Percentiles rank a stretch among this genome's conserved stretches.
Evolutionary conservation across 352 stramenopile genomes (phyloP).

Genomic region (Thraustochytrium sp.): DNA sequence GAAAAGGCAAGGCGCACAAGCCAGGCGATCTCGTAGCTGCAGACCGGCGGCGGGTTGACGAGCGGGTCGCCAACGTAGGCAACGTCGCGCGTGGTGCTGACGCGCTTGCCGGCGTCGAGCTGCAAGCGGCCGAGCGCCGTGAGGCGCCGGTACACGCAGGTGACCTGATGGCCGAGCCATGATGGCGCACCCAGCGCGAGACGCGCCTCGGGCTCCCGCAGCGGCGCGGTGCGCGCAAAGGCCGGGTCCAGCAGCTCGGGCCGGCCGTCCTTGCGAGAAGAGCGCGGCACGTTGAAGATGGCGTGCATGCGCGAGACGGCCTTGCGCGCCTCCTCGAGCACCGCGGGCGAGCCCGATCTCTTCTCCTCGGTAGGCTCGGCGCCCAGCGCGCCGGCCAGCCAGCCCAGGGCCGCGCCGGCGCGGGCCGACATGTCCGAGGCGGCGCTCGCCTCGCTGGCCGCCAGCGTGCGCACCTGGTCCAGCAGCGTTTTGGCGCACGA

Average conservation of each 20-base stretch:
- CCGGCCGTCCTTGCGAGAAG: neutral
- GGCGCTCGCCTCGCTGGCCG: neutral
- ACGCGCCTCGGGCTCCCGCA: neutral
- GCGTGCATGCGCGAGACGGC: neutral
- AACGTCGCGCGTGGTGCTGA: neutral
- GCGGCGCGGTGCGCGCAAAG: neutral
- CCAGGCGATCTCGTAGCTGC: slow-evolving; percentile 24
- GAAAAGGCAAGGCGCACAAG: slow-evolving; percentile 15
- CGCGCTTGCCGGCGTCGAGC: neutral
- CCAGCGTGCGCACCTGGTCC: neutral
- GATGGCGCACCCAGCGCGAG: neutral
- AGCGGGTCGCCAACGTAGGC: slow-evolving; percentile 24
- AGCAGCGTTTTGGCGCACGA: neutral
- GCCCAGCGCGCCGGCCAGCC: neutral
- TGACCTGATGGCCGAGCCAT: neutral
- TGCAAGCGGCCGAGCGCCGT: slow-evolving; percentile 23
- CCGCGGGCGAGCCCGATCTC: neutral
- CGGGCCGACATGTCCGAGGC: too few relatives aligned
- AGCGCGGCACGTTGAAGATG: neutral
- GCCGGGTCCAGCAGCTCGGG: neutral
- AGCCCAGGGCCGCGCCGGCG: neutral
- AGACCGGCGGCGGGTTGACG: slow-evolving; percentile 19
- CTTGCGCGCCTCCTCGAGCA: neutral
- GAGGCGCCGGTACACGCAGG: slow-evolving; percentile 10
- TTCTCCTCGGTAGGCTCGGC: neutral